phyloP scores from a whole-genome alignment of 306 rosid species.

The Cicer bijugum region DNA sequence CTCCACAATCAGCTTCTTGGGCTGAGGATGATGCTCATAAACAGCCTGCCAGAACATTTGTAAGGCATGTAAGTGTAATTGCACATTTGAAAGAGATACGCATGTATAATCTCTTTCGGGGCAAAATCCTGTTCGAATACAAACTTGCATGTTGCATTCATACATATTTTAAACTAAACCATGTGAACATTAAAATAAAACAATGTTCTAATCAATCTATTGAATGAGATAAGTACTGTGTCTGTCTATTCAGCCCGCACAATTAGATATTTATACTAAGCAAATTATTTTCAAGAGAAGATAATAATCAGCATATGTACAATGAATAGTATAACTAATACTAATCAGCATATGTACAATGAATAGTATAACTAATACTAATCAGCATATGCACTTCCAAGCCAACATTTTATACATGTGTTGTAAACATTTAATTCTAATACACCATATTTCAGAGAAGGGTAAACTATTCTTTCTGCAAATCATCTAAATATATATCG shows the following conservation, averaged over 20 bases:
- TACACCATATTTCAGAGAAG: too few relatives aligned
- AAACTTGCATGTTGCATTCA: constrained; percentile 3
- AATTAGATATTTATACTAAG: too few relatives aligned
- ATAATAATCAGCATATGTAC: too few relatives aligned
- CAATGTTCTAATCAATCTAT: constrained; percentile 21
- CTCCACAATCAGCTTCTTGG: constrained; percentile 98
- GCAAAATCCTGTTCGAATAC: constrained; percentile 12
- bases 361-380: too few relatives aligned
- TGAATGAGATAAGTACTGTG: not conserved
- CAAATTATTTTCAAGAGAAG: too few relatives aligned
- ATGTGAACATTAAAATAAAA: constrained; percentile 17
- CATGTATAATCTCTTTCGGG: not conserved
- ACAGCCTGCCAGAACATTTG: constrained; percentile 71
- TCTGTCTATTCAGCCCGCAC: not conserved
- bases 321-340: too few relatives aligned
- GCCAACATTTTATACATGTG: too few relatives aligned
- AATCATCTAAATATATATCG: too few relatives aligned
- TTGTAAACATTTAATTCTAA: too few relatives aligned
- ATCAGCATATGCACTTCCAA: too few relatives aligned
- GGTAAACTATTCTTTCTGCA: too few relatives aligned
- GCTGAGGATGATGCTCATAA: constrained; percentile 97
- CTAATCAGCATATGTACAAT: too few relatives aligned
- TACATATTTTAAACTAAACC: not conserved
- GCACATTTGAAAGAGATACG: constrained; percentile 15
- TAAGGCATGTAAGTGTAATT: not conserved